Evolutionary conservation across 2,329 filamentous ascomycete genomes (phyloP).

Genomic region (Phoma sp.): DNA sequence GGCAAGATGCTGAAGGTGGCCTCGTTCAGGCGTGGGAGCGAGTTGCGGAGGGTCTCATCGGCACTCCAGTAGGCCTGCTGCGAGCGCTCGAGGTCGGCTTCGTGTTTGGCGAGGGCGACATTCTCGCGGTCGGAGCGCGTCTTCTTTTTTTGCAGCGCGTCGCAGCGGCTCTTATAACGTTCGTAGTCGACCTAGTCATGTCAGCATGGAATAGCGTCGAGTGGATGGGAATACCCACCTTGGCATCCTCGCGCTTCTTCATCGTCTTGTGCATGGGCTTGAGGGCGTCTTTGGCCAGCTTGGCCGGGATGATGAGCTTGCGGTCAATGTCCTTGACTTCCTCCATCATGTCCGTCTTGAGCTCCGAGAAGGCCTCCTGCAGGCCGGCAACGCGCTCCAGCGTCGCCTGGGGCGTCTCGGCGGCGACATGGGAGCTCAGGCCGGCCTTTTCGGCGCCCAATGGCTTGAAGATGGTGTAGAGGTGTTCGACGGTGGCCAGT

Average conservation of each 20-base stretch:
- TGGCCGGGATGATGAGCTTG: conserved; percentile 73
- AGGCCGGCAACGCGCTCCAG: conserved; percentile 71
- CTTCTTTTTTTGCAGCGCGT: conserved; percentile 73
- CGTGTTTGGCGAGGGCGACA: conserved; percentile 71
- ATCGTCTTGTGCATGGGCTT: conserved; percentile 81
- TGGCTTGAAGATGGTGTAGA: conserved; percentile 77
- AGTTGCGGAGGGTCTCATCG: conserved; percentile 75
- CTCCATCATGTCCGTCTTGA: conserved; percentile 73
- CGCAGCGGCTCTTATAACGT: conserved; percentile 74
- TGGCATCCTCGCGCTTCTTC: conserved; percentile 83
- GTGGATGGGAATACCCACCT: conserved; percentile 52
- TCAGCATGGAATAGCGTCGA: conserved; percentile 14
- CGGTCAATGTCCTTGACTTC: conserved; percentile 76
- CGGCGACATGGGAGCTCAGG: conserved; percentile 56
- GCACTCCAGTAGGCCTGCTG: conserved; percentile 77
- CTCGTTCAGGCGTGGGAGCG: conserved; percentile 74
- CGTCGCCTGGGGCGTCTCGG: conserved; percentile 67
- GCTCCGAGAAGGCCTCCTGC: conserved; percentile 71
- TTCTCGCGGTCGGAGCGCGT: conserved; percentile 78
- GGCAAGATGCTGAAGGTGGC: conserved; percentile 78
- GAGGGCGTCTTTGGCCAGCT: conserved; percentile 71
- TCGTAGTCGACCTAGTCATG: conserved; percentile 74
- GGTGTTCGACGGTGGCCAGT: conserved; percentile 70
- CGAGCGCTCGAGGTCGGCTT: conserved; percentile 71
- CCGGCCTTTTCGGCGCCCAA: conserved; percentile 72